Conservation (phyloP, 2,329 filamentous ascomycete genomes). For the Beauveria sp. region DNA sequence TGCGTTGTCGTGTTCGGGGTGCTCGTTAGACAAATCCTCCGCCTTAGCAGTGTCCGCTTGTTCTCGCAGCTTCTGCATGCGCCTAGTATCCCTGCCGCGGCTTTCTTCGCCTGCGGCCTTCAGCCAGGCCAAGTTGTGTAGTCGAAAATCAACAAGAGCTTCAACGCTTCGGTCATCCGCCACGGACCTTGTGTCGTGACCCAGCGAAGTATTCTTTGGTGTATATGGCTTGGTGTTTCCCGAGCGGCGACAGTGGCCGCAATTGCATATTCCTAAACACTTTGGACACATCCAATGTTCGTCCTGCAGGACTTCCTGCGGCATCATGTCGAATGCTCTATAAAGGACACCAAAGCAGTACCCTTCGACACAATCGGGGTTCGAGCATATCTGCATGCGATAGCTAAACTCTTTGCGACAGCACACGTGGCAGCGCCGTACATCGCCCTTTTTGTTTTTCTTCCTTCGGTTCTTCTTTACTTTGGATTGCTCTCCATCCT, state of each 20-base stretch:
- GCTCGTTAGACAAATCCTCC: slow-evolving; percentile 27
- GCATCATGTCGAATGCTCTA: slow-evolving; percentile 84
- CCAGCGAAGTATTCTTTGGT: slow-evolving; percentile 79
- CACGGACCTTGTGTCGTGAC: slow-evolving; percentile 83
- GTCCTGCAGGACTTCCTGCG: slow-evolving; percentile 71
- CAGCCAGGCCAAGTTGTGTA: slow-evolving; percentile 83
- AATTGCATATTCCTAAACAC: slow-evolving; percentile 81
- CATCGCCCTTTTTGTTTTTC: slow-evolving; percentile 46
- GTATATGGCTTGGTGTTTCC: slow-evolving; percentile 69
- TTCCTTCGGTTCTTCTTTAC: slow-evolving; percentile 55
- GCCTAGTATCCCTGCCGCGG: slow-evolving; percentile 47
- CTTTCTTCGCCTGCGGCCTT: slow-evolving; percentile 51
- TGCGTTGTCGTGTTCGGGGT: slow-evolving; percentile 20
- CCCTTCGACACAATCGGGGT: slow-evolving; percentile 57
- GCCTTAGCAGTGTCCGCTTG: slow-evolving; percentile 52
- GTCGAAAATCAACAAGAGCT: slow-evolving; percentile 79
- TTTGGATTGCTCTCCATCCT: slow-evolving; percentile 53
- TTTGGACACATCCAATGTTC: slow-evolving; percentile 83
- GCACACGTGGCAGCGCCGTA: slow-evolving; percentile 72
- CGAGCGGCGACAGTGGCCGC: slow-evolving; percentile 63
- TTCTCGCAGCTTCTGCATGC: slow-evolving; percentile 49
- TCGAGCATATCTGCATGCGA: slow-evolving; percentile 75
- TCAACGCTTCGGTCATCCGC: slow-evolving; percentile 90
- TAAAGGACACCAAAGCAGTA: slow-evolving; percentile 95
- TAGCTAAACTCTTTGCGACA: slow-evolving; percentile 72